phyloP scores from a whole-genome alignment of 2,329 filamentous ascomycete species.

The Pseudonectria buxi region DNA sequence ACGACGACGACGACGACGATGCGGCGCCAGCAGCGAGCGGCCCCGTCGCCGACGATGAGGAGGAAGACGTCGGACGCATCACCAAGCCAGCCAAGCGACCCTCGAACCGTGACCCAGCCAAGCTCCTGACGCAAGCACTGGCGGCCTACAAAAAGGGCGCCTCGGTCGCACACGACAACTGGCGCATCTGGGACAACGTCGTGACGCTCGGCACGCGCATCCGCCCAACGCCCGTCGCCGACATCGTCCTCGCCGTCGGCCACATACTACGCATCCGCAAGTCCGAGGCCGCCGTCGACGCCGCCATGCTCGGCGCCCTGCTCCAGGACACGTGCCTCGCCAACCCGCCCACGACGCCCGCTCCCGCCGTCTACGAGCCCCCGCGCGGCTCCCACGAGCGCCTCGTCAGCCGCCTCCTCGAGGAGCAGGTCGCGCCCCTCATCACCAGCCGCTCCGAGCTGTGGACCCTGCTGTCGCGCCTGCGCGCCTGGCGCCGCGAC shows the following conservation, averaged over 20 bases:
- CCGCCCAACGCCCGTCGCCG: slow-evolving; percentile 64
- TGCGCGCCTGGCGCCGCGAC: slow-evolving; percentile 67
- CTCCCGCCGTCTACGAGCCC: slow-evolving; percentile 25
- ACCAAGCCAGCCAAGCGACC: slow-evolving; percentile 18
- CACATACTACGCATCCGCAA: slow-evolving; percentile 71
- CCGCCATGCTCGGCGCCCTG: slow-evolving; percentile 63
- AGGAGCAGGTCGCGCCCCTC: slow-evolving; percentile 68
- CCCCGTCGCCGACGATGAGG: slow-evolving; percentile 18
- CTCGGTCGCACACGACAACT: slow-evolving; percentile 74
- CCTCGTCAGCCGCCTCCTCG: slow-evolving; percentile 64
- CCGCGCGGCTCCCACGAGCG: slow-evolving; percentile 54
- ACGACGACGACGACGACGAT: slow-evolving; percentile 15
- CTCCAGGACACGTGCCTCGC: slow-evolving; percentile 61
- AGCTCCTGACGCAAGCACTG: slow-evolving; percentile 67
- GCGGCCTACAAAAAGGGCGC: slow-evolving; percentile 83
- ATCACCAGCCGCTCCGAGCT: slow-evolving; percentile 74
- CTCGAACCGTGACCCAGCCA: slow-evolving; percentile 43
- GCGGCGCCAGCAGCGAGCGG: slow-evolving; percentile 5
- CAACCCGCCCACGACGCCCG: slow-evolving; percentile 27
- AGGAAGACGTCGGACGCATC: slow-evolving; percentile 22
- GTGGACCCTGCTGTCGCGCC: slow-evolving; percentile 66
- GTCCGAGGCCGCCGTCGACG: slow-evolving; percentile 73
- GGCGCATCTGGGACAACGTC: slow-evolving; percentile 95
- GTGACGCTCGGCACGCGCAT: slow-evolving; percentile 78
- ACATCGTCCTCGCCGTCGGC: slow-evolving; percentile 68